Base-by-base conservation (phyloP, 345 rosid genomes). In the Pistacia integerrima region DNA sequence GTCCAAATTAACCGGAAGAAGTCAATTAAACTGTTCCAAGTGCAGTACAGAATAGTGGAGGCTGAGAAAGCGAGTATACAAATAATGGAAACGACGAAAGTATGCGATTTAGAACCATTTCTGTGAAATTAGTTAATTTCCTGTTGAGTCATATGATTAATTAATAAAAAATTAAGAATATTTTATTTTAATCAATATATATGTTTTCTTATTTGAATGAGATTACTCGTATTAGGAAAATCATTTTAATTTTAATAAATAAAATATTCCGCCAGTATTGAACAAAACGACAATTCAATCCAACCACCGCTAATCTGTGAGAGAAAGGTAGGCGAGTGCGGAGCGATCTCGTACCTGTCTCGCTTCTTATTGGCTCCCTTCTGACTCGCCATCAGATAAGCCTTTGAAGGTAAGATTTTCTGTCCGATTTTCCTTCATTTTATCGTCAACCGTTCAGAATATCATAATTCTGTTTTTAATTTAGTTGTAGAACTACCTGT, bases 301-400 rank as follows among this genome's bases (percentile, higher is more conserved):
- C 16, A 18, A 70, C 49, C 4, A 33, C 46, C 18, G 10, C 28
- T 11, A 12, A 4, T 14, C 1, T 33, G 73, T 70, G 30, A 30
- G 61, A 52, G 22, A 16, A 52, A 30, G 14, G 69, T 9, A 5
- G 13, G 20, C 2, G 51, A 28, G 38, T 30, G 33, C 33, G 9
- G 36, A 25, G 35, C 6, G 57, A 48, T 48, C 57, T 16, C 61
- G 48, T 41, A 9, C 48, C 10, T 17, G 4, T 33, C 11, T 18
- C 46, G 9, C 46, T 57, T 65, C 69, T 54, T 41, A 74, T 68
- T 74, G 72, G 69, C 60, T 52, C 7, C 10, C 41, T 5, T 64
- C 38, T 17, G 13, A 14, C 2, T 80, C 74, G 12, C 58, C 13
- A 2, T 54, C 25, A 51, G 83, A 76, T 72, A 80, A 72, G 70